Percentiles rank a stretch among this genome's conserved stretches.
Conservation (phyloP, 2,329 filamentous ascomycete species). For the Pseudogymnoascus sp. region DNA sequence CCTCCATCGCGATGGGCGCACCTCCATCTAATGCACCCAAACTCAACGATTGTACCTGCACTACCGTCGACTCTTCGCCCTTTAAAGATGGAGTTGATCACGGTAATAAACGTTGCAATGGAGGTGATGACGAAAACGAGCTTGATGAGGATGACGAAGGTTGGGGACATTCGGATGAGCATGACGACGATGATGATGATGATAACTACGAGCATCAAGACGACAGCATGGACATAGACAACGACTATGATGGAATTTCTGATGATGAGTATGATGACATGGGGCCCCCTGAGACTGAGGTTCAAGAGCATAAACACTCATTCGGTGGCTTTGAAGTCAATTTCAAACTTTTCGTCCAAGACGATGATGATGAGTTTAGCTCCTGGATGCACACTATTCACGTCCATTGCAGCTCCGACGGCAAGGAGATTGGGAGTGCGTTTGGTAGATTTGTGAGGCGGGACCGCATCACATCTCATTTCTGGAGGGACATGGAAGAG, state of each 20-base stretch:
- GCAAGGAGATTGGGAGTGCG: constrained; percentile 19
- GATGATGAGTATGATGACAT: constrained; percentile 10
- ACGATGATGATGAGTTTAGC: neutral
- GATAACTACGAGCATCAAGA: constrained; percentile 6
- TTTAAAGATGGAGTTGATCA: no score
- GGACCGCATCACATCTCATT: constrained; percentile 23
- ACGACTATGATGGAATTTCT: neutral
- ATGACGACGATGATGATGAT: no score
- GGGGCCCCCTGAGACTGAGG: constrained; percentile 10
- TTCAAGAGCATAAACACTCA: constrained; percentile 8
- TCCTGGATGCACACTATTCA: constrained; percentile 17
- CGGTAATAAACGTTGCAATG: no score
- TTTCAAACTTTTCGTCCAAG: neutral
- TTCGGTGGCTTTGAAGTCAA: neutral
- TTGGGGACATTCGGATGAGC: no score
- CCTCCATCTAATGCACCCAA: no score
- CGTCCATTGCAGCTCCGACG: constrained; percentile 12
- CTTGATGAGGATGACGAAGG: no score
- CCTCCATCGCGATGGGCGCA: no score
- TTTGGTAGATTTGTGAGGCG: constrained; percentile 23
- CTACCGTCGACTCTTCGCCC: no score
- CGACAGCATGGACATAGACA: neutral
- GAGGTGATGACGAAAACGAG: no score
- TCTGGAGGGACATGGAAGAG: constrained; percentile 31
- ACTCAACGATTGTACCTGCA: no score